Percentiles rank a stretch among this genome's conserved stretches.
These are phyloP conservation scores for Boletus pseudopeckii DNA, from an alignment of 768 basidiomycete species.

Conservation along the genomic window DNA sequence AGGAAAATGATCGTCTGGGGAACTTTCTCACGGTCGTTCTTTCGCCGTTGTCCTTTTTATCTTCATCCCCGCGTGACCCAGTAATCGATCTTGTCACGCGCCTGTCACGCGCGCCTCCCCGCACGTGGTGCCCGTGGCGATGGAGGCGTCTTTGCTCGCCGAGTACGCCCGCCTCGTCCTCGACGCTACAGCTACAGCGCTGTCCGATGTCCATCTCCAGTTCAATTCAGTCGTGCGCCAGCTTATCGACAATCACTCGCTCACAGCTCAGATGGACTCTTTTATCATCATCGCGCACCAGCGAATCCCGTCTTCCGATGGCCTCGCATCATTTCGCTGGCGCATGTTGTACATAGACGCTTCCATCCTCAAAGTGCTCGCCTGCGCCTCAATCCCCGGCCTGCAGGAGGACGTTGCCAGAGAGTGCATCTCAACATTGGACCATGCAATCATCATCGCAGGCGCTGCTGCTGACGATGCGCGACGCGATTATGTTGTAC, in stretches of 20 bases:
- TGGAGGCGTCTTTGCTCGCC: background rate
- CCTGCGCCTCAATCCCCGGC: conserved; percentile 23
- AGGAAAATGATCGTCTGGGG: conserved; percentile 45
- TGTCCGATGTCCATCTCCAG: background rate
- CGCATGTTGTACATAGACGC: conserved; percentile 76
- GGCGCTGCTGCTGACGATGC: conserved; percentile 61
- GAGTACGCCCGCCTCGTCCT: conserved; percentile 9
- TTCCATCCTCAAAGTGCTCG: conserved; percentile 54
- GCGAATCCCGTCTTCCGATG: conserved; percentile 43
- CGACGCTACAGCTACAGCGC: background rate
- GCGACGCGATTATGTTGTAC: conserved; percentile 54
- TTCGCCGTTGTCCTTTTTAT: conserved; percentile 60
- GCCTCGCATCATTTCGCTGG: conserved; percentile 44
- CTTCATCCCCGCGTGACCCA: conserved; percentile 45
- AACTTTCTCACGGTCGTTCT: conserved; percentile 45
- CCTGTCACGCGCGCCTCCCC: conserved; percentile 20
- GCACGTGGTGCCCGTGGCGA: background rate
- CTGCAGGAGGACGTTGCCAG: conserved; percentile 27
- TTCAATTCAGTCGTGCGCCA: background rate
- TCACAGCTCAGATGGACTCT: conserved; percentile 22
- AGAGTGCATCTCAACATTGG: conserved; percentile 58
- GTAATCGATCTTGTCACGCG: conserved; percentile 37
- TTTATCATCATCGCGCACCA: conserved; percentile 49
- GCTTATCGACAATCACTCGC: background rate
- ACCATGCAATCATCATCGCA: conserved; percentile 79